phyloP scores from a whole-genome alignment of 441 rosid species.

The Erysimum cheiri region DNA sequence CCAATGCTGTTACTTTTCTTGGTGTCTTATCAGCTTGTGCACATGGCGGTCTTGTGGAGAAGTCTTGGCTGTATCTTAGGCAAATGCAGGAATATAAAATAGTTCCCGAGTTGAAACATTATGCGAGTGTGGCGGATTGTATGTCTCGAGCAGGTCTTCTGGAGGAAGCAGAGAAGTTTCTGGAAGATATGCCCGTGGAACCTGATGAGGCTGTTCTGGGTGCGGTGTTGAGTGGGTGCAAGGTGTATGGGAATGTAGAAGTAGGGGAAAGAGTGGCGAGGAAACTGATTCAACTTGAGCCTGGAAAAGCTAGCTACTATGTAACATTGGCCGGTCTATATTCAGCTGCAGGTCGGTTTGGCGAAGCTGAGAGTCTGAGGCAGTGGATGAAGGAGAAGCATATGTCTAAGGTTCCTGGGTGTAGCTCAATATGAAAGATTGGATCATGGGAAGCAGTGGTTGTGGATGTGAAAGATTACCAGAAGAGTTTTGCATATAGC shows the following conservation, averaged over 20 bases:
- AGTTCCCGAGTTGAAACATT: constrained; percentile 56
- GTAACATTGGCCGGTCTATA: constrained; percentile 60
- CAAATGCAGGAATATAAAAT: constrained; percentile 51
- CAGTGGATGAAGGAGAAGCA: constrained; percentile 54
- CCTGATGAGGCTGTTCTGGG: constrained; percentile 66
- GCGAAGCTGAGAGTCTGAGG: constrained; percentile 60
- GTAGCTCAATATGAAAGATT: constrained; percentile 52
- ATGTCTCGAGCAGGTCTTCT: constrained; percentile 58
- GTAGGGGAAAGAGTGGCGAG: constrained; percentile 65
- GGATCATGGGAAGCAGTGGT: constrained; percentile 3
- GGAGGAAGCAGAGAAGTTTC: constrained; percentile 63
- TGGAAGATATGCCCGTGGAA: constrained; percentile 58
- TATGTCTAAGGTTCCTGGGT: constrained; percentile 53
- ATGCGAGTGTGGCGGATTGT: constrained; percentile 64
- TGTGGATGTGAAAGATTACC: constrained; percentile 14
- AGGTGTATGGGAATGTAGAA: constrained; percentile 59
- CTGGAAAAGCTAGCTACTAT: constrained; percentile 57
- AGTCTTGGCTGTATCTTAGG: constrained; percentile 48
- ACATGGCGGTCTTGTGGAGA: constrained; percentile 63
- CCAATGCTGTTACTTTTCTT: constrained; percentile 69
- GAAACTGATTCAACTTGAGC: constrained; percentile 53
- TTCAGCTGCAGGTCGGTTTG: constrained; percentile 52
- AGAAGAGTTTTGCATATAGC: too few relatives aligned
- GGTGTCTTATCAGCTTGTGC: constrained; percentile 70
- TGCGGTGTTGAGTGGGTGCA: constrained; percentile 59